These are phyloP conservation scores for Kwoniella sp. DNA, from an alignment of 768 basidiomycete genomes.

Conservation along the genomic window DNA sequence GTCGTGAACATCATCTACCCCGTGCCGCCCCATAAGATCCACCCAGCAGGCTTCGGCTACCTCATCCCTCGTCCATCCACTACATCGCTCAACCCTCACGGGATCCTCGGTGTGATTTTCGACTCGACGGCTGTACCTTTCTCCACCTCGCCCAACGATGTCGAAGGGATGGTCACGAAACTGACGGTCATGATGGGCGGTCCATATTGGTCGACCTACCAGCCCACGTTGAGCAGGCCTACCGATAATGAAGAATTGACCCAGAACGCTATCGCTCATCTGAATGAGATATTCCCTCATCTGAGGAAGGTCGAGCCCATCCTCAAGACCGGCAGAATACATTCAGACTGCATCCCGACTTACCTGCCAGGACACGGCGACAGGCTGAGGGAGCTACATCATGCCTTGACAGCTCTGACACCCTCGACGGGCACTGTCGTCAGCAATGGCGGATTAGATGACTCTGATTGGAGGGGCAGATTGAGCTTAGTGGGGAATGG, in stretches of 20 bases:
- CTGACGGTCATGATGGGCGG: conserved; percentile 90
- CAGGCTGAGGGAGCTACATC: conserved; percentile 67
- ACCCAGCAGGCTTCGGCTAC: conserved; percentile 90
- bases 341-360: conserved; percentile 76
- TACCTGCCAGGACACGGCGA: conserved; percentile 71
- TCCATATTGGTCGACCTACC: conserved; percentile 62
- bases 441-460: neutral
- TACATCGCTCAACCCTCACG: conserved; percentile 37
- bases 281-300: conserved; percentile 45
- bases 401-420: conserved; percentile 28
- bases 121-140: conserved; percentile 75
- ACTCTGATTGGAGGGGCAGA: conserved; percentile 57
- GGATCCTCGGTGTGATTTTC: conserved; percentile 78
- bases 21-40: conserved; percentile 60
- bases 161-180: conserved; percentile 64
- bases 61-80: conserved; percentile 71
- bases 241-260: conserved; percentile 23
- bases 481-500: conserved; percentile 80
- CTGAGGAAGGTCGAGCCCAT: conserved; percentile 43
- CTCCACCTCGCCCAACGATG: conserved; percentile 60
- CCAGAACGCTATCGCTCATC: conserved; percentile 30
- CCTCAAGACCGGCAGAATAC: conserved; percentile 51
- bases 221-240: conserved; percentile 1
- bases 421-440: neutral
- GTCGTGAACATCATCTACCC: conserved; percentile 86